Base-by-base conservation (phyloP, 345 rosid species). In the Odontarrhena argentea region DNA sequence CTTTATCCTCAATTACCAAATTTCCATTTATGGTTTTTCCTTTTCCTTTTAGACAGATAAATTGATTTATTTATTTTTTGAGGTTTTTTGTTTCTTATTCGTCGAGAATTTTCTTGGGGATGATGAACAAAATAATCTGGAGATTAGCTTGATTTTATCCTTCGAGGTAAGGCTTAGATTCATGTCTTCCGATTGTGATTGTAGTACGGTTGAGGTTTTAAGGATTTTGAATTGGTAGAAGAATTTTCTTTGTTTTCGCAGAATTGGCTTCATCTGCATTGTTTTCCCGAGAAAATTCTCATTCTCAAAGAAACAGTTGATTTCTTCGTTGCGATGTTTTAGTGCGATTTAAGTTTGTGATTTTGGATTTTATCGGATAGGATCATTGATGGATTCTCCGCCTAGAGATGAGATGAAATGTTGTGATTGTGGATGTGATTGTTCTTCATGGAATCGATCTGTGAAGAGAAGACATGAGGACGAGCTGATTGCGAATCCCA, bases 401-500 rank as follows among this genome's bases (percentile, higher is more conserved):
- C 35, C 85, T 2, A 66, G 60, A 67, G 77, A 74, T 53, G 8
- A 22, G 65, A 78, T 67, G 57, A 78, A 71, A 70, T 88, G 88
- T 64, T 80, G 86, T 48, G 74, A 74, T 51, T 91, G 96, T 65
- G 93, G 84, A 11, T 83, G 96, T 58, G 76, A 77, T 67, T 82
- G 88, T 69, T 82, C 79, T 36, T 41, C 76, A 28, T 88, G 85
- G 85, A 51, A 63, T 60, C 86, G 94, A 8, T 81, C 96, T 3
- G 87, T 88, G 9, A 88, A 88, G 73, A 74, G 97, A 6, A 85
- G 87, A 50, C 73, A 80, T 60, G 88, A 81, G 0, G 92, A 84
- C 0, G 69, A 60, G 11, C 55, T 74, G 14, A 60, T 51, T 36
- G 74, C 77, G 1, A 88, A 86, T 59, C 89, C 96, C 2, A 82